Percentiles rank a stretch among this genome's conserved stretches.
Evolutionary conservation across 2,329 filamentous ascomycete species (phyloP).

Genomic region (Ambrosiella xylebori): DNA sequence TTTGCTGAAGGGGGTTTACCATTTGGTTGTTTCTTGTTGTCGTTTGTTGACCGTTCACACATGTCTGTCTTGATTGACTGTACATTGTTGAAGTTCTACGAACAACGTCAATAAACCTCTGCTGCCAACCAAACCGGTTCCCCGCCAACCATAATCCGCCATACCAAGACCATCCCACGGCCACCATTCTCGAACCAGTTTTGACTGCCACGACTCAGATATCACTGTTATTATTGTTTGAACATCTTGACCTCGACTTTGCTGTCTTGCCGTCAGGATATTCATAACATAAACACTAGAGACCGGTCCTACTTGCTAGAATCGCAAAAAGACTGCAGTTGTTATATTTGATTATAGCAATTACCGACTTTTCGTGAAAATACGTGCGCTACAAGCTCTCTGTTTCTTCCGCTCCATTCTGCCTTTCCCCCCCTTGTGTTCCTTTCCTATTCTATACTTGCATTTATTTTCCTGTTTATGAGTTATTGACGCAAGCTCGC

Average conservation of each 20-base stretch:
- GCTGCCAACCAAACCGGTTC: too few relatives aligned
- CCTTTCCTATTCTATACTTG: neutral
- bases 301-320: neutral
- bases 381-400: neutral
- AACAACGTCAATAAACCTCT: too few relatives aligned
- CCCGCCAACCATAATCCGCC: too few relatives aligned
- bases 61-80: neutral
- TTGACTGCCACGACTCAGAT: neutral
- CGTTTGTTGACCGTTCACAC: neutral
- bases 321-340: neutral
- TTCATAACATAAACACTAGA: too few relatives aligned
- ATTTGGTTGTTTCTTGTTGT: neutral
- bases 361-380: neutral
- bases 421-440: neutral
- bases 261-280: neutral
- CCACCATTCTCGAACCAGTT: neutral
- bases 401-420: neutral
- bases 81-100: neutral
- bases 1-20: constrained; percentile 6
- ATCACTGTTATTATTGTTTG: neutral
- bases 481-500: neutral
- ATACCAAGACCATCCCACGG: too few relatives aligned
- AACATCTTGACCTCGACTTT: neutral
- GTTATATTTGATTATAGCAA: constrained; percentile 2
- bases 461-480: neutral